Evolutionary conservation across 768 basidiomycete species (phyloP).

Genomic region (Hericium alpestre): DNA sequence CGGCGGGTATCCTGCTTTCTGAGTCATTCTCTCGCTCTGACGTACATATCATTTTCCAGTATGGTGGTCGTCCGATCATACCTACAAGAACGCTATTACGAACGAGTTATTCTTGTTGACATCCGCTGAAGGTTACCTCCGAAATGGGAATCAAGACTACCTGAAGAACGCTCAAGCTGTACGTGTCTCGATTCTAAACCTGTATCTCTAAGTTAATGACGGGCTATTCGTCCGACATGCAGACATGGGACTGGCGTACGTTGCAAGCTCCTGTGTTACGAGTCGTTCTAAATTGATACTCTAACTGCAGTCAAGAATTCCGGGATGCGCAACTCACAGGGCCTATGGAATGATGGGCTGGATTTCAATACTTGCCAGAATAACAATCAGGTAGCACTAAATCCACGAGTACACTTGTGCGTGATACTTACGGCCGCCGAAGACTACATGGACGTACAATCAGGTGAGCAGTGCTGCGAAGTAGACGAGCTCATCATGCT

Average conservation of each 20-base stretch:
- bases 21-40: neutral
- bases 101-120: constrained; percentile 44
- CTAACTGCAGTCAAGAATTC: constrained; percentile 27
- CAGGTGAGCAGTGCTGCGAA: constrained; percentile 25
- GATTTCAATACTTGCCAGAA: constrained; percentile 26
- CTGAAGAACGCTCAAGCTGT: constrained; percentile 41
- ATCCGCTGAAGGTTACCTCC: constrained; percentile 37
- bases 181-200: constrained; percentile 22
- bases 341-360: constrained; percentile 37
- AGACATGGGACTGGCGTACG: constrained; percentile 22
- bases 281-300: too few species aligned
- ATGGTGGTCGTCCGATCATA: constrained; percentile 46
- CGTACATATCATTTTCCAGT: constrained; percentile 20
- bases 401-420: neutral
- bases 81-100: constrained; percentile 54
- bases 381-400: constrained; percentile 28
- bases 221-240: constrained; percentile 1
- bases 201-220: neutral
- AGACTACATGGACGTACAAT: constrained; percentile 55
- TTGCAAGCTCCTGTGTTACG: neutral
- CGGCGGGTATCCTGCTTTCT: constrained; percentile 19
- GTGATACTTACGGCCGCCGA: neutral
- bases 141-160: constrained; percentile 28
- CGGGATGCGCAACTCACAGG: constrained; percentile 35
- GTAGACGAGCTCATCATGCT: neutral